Conservation (phyloP, 306 rosid genomes). For the Vigna nakashimae region DNA sequence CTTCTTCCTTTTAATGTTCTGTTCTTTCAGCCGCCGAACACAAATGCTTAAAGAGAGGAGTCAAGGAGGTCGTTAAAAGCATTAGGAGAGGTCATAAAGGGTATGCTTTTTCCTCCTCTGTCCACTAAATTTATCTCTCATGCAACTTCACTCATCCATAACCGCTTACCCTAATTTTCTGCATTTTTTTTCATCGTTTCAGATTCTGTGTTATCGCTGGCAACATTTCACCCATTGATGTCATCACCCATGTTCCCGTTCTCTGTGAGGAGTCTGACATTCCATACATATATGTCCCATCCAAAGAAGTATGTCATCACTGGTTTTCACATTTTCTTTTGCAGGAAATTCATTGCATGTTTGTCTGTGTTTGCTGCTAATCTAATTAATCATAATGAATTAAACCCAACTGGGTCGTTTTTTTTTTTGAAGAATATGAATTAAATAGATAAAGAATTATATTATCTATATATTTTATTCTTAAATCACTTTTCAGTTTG, state of each 20-base stretch:
- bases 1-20: not conserved
- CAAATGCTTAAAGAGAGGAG: constrained; percentile 95
- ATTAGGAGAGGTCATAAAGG: constrained; percentile 92
- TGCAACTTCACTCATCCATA: constrained; percentile 48
- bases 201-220: constrained; percentile 94
- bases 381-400: too few species aligned
- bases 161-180: not conserved
- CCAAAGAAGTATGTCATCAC: constrained; percentile 77
- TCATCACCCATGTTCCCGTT: constrained; percentile 89
- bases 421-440: too few species aligned
- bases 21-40: constrained; percentile 77
- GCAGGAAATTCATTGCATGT: too few species aligned
- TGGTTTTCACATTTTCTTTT: too few species aligned
- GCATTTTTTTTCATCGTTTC: constrained; percentile 38
- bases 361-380: too few species aligned
- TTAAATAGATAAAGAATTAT: not conserved
- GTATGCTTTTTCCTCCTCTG: constrained; percentile 36
- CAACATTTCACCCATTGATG: constrained; percentile 94
- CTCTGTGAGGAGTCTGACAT: constrained; percentile 87
- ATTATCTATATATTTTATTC: not conserved
- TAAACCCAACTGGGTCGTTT: too few species aligned
- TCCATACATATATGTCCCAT: constrained; percentile 77
- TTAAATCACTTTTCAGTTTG: not conserved
- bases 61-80: constrained; percentile 94
- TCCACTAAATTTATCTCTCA: constrained; percentile 35